Evolutionary conservation across 768 basidiomycete species (phyloP).

Genomic region (Pulveroboletus sp.): DNA sequence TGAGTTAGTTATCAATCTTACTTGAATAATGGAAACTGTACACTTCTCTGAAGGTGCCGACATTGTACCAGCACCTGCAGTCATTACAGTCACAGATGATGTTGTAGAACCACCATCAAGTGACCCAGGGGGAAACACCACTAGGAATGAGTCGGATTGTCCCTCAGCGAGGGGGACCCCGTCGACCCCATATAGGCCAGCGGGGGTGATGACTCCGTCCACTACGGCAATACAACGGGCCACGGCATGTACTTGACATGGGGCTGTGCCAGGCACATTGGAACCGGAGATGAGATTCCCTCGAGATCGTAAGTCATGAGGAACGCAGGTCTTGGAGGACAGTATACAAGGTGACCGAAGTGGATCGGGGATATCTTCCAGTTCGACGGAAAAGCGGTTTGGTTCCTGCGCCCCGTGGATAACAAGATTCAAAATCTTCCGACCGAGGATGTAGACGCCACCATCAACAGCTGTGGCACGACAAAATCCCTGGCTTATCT

Average conservation of each 20-base stretch:
- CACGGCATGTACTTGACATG: slow-evolving; percentile 19
- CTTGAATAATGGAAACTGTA: slow-evolving; percentile 9
- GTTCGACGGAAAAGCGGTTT: slow-evolving; percentile 38
- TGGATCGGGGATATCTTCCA: slow-evolving; percentile 59
- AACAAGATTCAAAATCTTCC: slow-evolving; percentile 32
- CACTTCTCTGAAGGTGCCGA: slow-evolving; percentile 71
- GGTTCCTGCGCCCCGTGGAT: slow-evolving; percentile 13
- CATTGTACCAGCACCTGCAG: slow-evolving; percentile 70
- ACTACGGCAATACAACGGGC: slow-evolving; percentile 52
- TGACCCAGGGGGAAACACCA: slow-evolving; percentile 72
- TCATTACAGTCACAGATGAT: slow-evolving; percentile 53
- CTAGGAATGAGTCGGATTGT: slow-evolving; percentile 53
- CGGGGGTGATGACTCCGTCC: slow-evolving; percentile 28
- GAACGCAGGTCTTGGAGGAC: slow-evolving; percentile 39
- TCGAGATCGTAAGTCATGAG: slow-evolving; percentile 22
- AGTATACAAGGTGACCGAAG: slow-evolving; percentile 54
- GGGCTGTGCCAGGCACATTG: not conserved
- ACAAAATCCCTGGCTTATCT: slow-evolving; percentile 87
- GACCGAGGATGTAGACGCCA: slow-evolving; percentile 67
- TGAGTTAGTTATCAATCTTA: slow-evolving; percentile 1
- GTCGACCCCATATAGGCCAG: slow-evolving; percentile 26
- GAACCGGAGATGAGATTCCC: slow-evolving; percentile 14
- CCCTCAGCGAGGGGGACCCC: slow-evolving; percentile 13
- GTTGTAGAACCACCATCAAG: slow-evolving; percentile 43
- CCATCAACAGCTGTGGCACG: slow-evolving; percentile 82